Conservation (phyloP, 2,329 filamentous ascomycete species). For the Graphiopsis chlorocephala region DNA sequence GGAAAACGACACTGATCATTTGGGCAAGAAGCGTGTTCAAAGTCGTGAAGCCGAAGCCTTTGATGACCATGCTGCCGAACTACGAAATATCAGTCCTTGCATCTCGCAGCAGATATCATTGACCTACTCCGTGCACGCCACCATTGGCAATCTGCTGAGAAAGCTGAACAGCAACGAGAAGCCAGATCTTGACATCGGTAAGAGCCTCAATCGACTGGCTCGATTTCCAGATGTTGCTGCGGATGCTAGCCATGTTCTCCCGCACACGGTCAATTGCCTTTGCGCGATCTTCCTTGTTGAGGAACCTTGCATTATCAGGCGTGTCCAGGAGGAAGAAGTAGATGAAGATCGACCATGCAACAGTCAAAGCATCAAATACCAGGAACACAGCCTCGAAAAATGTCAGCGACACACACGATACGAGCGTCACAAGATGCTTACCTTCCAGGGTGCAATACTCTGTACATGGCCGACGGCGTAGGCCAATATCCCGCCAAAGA, state of each 20-base stretch:
- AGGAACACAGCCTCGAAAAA: conserved; percentile 58
- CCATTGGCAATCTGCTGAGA: conserved; percentile 58
- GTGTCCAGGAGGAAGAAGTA: conserved; percentile 63
- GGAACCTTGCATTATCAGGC: conserved; percentile 56
- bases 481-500: background rate
- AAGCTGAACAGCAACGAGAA: conserved; percentile 47
- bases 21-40: conserved; percentile 55
- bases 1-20: conserved; percentile 31
- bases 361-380: conserved; percentile 41
- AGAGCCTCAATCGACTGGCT: conserved; percentile 54
- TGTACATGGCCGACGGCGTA: background rate
- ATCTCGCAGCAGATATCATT: no score
- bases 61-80: conserved; percentile 59
- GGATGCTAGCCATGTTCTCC: conserved; percentile 41
- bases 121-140: background rate
- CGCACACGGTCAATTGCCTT: background rate
- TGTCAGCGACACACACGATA: conserved; percentile 10
- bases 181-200: conserved; percentile 58
- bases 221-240: conserved; percentile 50
- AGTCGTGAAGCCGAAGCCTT: conserved; percentile 56
- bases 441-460: background rate
- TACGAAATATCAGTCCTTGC: background rate
- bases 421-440: background rate
- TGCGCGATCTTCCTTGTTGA: background rate
- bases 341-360: conserved; percentile 51